A percentile compares a stretch with the other conserved stretches of the same genome.
Conservation (phyloP, 2,329 filamentous ascomycete genomes). For the Ascomycota sp. region DNA sequence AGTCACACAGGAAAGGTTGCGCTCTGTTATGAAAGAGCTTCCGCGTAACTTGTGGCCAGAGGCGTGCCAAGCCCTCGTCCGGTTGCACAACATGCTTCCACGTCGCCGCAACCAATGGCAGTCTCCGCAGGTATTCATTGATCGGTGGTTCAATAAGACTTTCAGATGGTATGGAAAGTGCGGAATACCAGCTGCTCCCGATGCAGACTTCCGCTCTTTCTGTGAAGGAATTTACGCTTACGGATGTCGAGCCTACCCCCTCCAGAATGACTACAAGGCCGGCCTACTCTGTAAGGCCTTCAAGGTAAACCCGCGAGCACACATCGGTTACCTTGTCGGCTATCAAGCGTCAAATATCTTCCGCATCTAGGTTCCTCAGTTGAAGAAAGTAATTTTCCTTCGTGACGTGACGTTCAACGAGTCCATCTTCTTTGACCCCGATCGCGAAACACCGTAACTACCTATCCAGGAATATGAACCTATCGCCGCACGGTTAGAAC, state of each 20-base stretch:
- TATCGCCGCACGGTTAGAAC: no score
- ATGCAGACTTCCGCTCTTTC: neutral
- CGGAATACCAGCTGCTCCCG: no score
- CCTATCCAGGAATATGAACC: neutral
- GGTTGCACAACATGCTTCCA: neutral
- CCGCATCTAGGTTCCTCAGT: conserved; percentile 1
- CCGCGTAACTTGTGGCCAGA: neutral
- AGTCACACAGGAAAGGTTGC: neutral
- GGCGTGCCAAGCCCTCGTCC: neutral
- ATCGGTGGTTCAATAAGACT: neutral
- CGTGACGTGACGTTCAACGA: neutral
- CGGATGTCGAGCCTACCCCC: neutral
- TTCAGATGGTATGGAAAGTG: neutral
- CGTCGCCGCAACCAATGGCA: neutral
- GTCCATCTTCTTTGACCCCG: neutral
- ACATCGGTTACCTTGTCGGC: conserved; percentile 1
- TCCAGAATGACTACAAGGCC: neutral
- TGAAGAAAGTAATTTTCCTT: neutral
- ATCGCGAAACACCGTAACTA: neutral
- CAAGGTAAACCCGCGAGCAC: neutral
- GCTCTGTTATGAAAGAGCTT: neutral
- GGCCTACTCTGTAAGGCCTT: neutral
- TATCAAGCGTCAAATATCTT: neutral
- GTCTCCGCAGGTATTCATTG: neutral
- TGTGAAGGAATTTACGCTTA: neutral